Percentiles rank a stretch among this genome's conserved stretches.
Evolutionary conservation across 1,139 yeast genomes (phyloP).

Genomic region (Trichomonascaceae sp.): DNA sequence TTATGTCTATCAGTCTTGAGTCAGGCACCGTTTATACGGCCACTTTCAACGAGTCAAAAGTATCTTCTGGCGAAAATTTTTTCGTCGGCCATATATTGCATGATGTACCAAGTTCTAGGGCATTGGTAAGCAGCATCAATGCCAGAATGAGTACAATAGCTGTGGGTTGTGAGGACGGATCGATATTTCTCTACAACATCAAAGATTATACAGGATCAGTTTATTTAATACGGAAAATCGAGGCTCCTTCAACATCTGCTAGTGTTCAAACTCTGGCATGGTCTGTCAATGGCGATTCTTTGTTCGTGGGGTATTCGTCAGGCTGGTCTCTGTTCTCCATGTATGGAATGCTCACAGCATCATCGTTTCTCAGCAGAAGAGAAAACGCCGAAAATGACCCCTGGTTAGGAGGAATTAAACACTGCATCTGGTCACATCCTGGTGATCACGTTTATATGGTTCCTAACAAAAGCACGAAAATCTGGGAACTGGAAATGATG

Average conservation of each 20-base stretch:
- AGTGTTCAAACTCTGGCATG: conserved; percentile 26
- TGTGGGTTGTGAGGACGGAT: conserved; percentile 31
- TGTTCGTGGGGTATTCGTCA: conserved; percentile 32
- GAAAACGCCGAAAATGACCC: conserved; percentile 24
- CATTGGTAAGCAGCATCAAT: conserved; percentile 29
- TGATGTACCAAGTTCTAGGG: conserved; percentile 20
- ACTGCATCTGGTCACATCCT: conserved; percentile 31
- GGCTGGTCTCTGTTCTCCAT: conserved; percentile 37
- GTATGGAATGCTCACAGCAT: conserved; percentile 33
- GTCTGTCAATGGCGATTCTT: conserved; percentile 33
- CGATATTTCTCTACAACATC: conserved; percentile 30
- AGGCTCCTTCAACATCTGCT: conserved; percentile 30
- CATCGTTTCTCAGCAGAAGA: conserved; percentile 26
- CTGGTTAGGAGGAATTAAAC: conserved; percentile 30
- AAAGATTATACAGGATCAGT: conserved; percentile 32
- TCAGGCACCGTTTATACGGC: conserved; percentile 17
- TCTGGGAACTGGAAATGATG: conserved; percentile 28
- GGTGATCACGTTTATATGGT: conserved; percentile 28
- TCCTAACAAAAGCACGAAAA: conserved; percentile 16
- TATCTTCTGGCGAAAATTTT: conserved; percentile 6
- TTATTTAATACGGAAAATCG: conserved; percentile 23
- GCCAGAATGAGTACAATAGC: conserved; percentile 34
- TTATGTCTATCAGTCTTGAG: conserved; percentile 19
- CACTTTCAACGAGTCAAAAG: conserved; percentile 14
- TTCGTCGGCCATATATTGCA: conserved; percentile 24